phyloP scores from a whole-genome alignment of 176 grass and related monocot species.

The Musa itinerans region DNA sequence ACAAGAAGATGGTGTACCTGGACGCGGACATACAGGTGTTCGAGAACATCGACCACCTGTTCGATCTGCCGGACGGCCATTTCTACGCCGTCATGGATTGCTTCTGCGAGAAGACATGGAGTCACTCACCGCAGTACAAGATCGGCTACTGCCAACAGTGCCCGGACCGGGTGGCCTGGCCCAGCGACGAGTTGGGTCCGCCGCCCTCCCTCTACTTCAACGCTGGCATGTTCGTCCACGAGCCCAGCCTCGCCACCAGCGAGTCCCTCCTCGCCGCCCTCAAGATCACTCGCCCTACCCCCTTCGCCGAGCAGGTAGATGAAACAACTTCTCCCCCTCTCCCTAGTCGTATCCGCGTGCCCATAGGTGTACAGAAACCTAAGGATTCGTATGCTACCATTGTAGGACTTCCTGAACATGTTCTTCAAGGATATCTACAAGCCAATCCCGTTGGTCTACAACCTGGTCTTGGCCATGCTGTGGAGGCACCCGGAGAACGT shows the following conservation, averaged over 20 bases:
- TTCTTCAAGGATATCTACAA: constrained; percentile 85
- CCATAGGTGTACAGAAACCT: not conserved
- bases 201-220: constrained; percentile 88
- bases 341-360: too few relatives aligned
- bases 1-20: constrained; percentile 76
- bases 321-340: too few relatives aligned
- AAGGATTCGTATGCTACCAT: not conserved
- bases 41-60: constrained; percentile 79
- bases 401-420: constrained; percentile 86
- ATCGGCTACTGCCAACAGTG: constrained; percentile 85
- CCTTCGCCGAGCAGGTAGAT: constrained; percentile 70
- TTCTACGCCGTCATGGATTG: constrained; percentile 96
- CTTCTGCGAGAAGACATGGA: constrained; percentile 96
- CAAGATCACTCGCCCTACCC: constrained; percentile 36
- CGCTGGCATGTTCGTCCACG: constrained; percentile 85
- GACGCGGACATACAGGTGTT: constrained; percentile 88
- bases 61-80: constrained; percentile 49
- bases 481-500: constrained; percentile 98
- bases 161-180: constrained; percentile 69
- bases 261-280: constrained; percentile 43
- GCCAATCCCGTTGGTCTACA: constrained; percentile 72
- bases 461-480: constrained; percentile 79
- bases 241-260: constrained; percentile 60
- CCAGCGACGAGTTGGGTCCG: constrained; percentile 49
- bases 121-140: constrained; percentile 70